Conservation (phyloP, 345 rosid species). For the Salix dunnii region DNA sequence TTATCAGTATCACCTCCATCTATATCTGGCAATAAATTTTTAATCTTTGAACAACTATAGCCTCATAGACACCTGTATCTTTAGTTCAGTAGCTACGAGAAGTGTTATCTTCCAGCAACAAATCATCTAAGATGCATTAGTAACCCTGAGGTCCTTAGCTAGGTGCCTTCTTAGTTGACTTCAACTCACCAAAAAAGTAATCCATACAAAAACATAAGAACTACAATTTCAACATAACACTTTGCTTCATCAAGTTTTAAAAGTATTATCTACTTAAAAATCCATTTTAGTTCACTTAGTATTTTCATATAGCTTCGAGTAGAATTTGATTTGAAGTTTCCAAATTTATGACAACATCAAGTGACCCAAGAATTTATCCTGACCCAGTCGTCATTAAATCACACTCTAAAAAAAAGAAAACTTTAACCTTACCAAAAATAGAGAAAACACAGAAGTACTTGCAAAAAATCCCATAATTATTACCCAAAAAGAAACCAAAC, state of each 20-base stretch:
- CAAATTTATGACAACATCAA: not conserved
- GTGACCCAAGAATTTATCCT: not conserved
- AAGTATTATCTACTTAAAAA: not conserved
- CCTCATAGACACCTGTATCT: not conserved
- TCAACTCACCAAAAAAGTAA: not conserved
- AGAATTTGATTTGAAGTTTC: not conserved
- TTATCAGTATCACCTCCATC: not conserved
- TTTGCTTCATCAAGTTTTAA: not conserved
- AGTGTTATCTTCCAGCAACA: not conserved
- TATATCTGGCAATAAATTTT: not conserved
- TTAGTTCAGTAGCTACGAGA: not conserved
- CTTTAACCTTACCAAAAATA: conserved; percentile 1
- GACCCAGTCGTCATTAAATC: not conserved
- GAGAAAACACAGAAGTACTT: not conserved
- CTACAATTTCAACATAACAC: not conserved
- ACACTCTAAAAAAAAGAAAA: not conserved
- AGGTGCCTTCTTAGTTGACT: not conserved
- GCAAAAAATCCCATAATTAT: not conserved
- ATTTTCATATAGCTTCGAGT: not conserved
- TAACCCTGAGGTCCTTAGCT: not conserved
- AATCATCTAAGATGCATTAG: not conserved
- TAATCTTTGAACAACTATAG: not conserved
- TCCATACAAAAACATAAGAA: not conserved
- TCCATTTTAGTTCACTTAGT: not conserved
- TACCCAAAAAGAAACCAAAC: not conserved